Conservation (phyloP, 78 protist species). For the slime mould (Dictyostelium discoideum) region DNA sequence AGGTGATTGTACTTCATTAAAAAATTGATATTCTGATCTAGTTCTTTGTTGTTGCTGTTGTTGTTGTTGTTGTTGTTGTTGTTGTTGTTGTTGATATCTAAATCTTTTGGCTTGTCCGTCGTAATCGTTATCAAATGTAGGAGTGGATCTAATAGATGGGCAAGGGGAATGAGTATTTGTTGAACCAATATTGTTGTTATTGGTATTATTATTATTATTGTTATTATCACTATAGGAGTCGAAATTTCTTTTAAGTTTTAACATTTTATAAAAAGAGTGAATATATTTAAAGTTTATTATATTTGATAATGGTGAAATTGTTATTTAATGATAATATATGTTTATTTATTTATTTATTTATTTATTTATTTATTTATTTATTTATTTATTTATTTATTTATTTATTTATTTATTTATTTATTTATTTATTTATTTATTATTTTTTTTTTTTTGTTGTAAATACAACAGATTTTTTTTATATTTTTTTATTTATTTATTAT, state of each 20-base stretch:
- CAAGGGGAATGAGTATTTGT: not conserved
- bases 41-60: not conserved
- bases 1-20: slow-evolving; percentile 28
- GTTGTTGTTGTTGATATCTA: slow-evolving; percentile 31
- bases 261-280: slow-evolving; percentile 28
- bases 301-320: not conserved
- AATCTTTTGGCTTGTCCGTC: not conserved
- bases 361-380: not conserved
- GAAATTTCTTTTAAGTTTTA: slow-evolving; percentile 63
- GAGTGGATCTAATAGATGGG: not conserved
- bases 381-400: not conserved
- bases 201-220: not conserved
- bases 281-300: not conserved
- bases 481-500: not conserved
- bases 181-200: not conserved
- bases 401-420: not conserved
- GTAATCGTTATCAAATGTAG: slow-evolving; percentile 1
- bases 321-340: not conserved
- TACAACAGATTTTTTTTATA: not conserved
- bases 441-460: not conserved
- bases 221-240: slow-evolving; percentile 30
- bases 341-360: not conserved
- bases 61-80: not conserved
- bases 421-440: not conserved
- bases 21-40: slow-evolving; percentile 44